A percentile compares a stretch with the other conserved stretches of the same genome.
Conservation (phyloP, 768 basidiomycete species). For the Suillus brevipes region DNA sequence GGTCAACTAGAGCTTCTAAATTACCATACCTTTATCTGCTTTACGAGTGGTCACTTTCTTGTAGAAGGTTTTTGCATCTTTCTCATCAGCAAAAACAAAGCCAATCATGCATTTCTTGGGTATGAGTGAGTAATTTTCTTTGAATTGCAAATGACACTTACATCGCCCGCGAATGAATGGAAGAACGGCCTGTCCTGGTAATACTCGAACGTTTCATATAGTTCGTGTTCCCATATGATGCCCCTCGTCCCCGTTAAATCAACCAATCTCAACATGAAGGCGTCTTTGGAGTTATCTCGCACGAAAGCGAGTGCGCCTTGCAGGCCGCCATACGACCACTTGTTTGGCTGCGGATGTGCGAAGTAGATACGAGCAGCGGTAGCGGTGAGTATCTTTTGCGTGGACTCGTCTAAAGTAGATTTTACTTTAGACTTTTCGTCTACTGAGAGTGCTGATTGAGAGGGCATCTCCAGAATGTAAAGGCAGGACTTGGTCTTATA, state of each 20-base stretch:
- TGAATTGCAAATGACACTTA: slow-evolving; percentile 44
- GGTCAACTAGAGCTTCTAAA: slow-evolving; percentile 1
- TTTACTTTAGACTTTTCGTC: slow-evolving; percentile 83
- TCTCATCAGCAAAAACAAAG: slow-evolving; percentile 84
- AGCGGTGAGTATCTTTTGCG: slow-evolving; percentile 79
- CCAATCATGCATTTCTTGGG: slow-evolving; percentile 86
- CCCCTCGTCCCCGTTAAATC: slow-evolving; percentile 84
- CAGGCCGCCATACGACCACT: slow-evolving; percentile 86
- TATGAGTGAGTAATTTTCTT: slow-evolving; percentile 4
- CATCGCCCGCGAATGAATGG: slow-evolving; percentile 90
- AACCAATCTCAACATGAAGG: slow-evolving; percentile 72
- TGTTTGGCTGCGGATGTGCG: slow-evolving; percentile 70
- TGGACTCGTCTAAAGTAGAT: slow-evolving; percentile 50
- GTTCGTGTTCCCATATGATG: slow-evolving; percentile 90
- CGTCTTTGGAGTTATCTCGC: slow-evolving; percentile 55
- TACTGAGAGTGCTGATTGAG: slow-evolving; percentile 63
- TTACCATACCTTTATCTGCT: slow-evolving; percentile 50
- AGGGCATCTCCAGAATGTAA: slow-evolving; percentile 53
- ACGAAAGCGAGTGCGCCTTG: slow-evolving; percentile 83
- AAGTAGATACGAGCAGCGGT: slow-evolving; percentile 88
- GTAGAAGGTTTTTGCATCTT: slow-evolving; percentile 79
- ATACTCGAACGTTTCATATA: slow-evolving; percentile 82
- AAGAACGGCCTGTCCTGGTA: slow-evolving; percentile 86
- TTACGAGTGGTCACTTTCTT: slow-evolving; percentile 82
- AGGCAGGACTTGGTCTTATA: neutral